Evolutionary conservation across 78 protist species (phyloP).

Genomic region (Ministeria vibrans): DNA sequence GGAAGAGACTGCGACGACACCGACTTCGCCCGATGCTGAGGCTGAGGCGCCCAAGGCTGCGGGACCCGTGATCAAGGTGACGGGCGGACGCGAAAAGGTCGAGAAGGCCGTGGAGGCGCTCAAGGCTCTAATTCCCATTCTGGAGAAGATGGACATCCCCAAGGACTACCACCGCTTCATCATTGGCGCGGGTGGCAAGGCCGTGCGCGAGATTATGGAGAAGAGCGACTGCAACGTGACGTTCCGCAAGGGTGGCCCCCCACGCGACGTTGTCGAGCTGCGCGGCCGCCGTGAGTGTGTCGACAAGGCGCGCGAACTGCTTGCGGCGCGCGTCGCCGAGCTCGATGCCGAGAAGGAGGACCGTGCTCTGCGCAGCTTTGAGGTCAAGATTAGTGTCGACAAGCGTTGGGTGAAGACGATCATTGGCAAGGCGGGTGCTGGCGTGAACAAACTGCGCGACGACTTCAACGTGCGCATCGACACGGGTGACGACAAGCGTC

Average conservation of each 20-base stretch:
- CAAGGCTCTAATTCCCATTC: background rate
- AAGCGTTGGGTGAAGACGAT: background rate
- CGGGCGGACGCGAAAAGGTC: background rate
- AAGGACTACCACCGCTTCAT: slow-evolving; percentile 2
- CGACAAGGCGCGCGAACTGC: background rate
- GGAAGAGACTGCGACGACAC: background rate
- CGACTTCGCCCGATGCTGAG: background rate
- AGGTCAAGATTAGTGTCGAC: background rate
- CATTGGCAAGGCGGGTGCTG: background rate
- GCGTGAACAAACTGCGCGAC: background rate
- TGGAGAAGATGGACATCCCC: background rate
- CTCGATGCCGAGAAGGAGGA: background rate
- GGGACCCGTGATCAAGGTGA: background rate
- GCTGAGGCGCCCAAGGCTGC: background rate
- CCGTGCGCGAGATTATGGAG: background rate
- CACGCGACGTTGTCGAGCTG: background rate
- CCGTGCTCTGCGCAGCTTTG: background rate
- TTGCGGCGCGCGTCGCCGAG: background rate
- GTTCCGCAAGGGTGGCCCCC: background rate
- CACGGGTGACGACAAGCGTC: background rate
- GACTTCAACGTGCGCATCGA: slow-evolving; percentile 3
- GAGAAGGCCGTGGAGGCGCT: slow-evolving; percentile 6
- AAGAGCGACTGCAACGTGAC: background rate
- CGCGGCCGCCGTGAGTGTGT: background rate
- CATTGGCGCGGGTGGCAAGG: background rate